Evolutionary conservation across 495 filamentous ascomycete species (phyloP), one percentile per base, ranked within the genome.

Genomic region (Xylaria bambusicola): DNA sequence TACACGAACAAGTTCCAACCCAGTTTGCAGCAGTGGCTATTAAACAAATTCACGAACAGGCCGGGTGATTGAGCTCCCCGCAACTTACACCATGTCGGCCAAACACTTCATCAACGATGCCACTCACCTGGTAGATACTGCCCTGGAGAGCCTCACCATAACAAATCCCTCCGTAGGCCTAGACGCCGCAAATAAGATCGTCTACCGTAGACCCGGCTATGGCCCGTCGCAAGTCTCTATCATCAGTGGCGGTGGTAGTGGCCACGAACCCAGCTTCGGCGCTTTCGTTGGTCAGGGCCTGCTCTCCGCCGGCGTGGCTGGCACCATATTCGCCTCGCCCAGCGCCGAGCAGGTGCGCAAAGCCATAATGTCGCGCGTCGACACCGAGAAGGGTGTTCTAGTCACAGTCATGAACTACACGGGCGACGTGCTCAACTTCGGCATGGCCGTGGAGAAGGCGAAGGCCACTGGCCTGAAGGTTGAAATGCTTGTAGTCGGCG

Each of bases 51-150:
- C n/a, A n/a, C n/a, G n/a, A n/a, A n/a, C n/a, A n/a, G n/a, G n/a
- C 29, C 29, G 29, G 29, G 29, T 33, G 29, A 10, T 10, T 5
- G 10, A 33, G 5, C 10, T 36, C 47, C n/a, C n/a, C 6, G 31
- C 38, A 38, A 23, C 33, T 27, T 5, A 35, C 61, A 68, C 45
- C 20, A 83, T 83, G 80, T 81, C 82, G 17, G 77, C 87, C 63
- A 96, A 96, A 75, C 94, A 98, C 77, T 98, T 97, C 81, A 85
- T 97, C 79, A 86, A 89, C 66, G 89, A 95, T 73, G 88, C 94
- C 23, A 84, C 81, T 55, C 80, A 88, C 62, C 83, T 97, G 55
- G 91, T 98, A 65, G 80, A 85, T 62, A 80, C 85, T 13, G 88
- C 92, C 17, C 86, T 98, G 21, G 80, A 86, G 60, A 85, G 90